These are phyloP conservation scores for Tetracladium setigerum DNA, from an alignment of 495 filamentous ascomycete genomes.

Conservation along the genomic window DNA sequence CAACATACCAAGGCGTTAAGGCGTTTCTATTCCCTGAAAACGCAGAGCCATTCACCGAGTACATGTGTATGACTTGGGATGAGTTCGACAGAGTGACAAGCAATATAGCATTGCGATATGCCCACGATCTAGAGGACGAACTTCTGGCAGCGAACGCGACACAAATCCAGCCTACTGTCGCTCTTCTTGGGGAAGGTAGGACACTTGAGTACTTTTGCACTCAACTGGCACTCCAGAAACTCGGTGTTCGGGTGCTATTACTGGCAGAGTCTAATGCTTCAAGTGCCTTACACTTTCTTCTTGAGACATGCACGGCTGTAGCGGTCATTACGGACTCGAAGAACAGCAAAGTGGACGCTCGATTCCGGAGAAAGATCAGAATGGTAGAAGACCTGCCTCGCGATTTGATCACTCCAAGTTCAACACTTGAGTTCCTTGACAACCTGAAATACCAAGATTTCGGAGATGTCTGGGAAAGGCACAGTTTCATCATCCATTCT, in stretches of 20 bases:
- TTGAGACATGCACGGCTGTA: slow-evolving; percentile 13
- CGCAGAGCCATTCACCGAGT: slow-evolving; percentile 4
- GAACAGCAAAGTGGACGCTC: slow-evolving; percentile 9
- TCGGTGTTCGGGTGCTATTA: slow-evolving; percentile 18
- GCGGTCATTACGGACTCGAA: slow-evolving; percentile 20
- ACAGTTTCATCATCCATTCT: slow-evolving; percentile 23
- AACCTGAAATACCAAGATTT: slow-evolving; percentile 19
- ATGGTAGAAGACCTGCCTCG: slow-evolving; percentile 12
- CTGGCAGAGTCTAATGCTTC: slow-evolving; percentile 19
- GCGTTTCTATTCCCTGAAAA: slow-evolving; percentile 17
- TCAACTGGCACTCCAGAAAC: slow-evolving; percentile 21
- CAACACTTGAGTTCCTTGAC: slow-evolving; percentile 15
- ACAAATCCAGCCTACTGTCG: slow-evolving; percentile 18
- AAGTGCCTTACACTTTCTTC: slow-evolving; percentile 14
- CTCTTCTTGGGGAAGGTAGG: slow-evolving; percentile 16
- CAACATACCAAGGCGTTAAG: slow-evolving; percentile 11
- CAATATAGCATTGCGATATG: slow-evolving; percentile 14
- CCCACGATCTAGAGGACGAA: slow-evolving; percentile 8
- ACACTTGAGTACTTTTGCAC: slow-evolving; percentile 21
- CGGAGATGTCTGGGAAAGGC: slow-evolving; percentile 21
- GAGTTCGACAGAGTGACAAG: slow-evolving; percentile 19
- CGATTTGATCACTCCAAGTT: background rate
- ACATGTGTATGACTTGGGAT: slow-evolving; percentile 21
- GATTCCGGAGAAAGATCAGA: slow-evolving; percentile 10
- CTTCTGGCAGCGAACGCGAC: slow-evolving; percentile 11